These are phyloP conservation scores for Psidium guajava DNA, from an alignment of 345 rosid species.

Conservation along the genomic window DNA sequence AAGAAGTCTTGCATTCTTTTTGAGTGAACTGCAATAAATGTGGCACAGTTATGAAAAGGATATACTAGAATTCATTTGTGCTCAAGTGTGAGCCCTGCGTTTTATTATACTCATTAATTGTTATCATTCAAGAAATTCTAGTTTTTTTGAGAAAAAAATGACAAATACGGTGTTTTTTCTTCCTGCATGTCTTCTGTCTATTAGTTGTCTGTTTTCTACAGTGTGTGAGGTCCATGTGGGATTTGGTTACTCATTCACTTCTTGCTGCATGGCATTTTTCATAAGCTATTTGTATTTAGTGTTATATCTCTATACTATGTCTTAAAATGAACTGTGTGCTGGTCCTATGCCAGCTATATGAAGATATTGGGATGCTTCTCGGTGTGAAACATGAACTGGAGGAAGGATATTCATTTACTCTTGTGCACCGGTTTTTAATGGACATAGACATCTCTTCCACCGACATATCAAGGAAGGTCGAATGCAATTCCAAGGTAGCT, in stretches of 20 bases:
- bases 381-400: constrained; percentile 78
- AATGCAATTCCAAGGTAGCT: constrained; percentile 76
- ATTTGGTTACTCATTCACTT: neutral
- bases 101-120: neutral
- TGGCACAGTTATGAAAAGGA: neutral
- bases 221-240: neutral
- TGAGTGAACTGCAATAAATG: neutral
- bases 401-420: constrained; percentile 81
- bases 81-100: neutral
- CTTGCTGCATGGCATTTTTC: neutral
- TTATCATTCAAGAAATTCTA: neutral
- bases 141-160: neutral
- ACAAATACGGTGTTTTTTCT: neutral
- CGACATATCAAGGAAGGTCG: constrained; percentile 45
- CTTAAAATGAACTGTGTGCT: neutral
- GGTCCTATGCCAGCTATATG: constrained; percentile 33
- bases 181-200: neutral
- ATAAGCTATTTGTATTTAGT: neutral
- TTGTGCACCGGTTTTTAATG: constrained; percentile 54
- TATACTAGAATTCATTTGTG: neutral
- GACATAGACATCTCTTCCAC: constrained; percentile 30
- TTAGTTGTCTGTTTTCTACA: neutral
- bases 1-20: neutral
- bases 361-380: constrained; percentile 45
- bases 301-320: neutral